Base-by-base conservation (phyloP, 352 stramenopile species). In the Blastocystis sp. region DNA sequence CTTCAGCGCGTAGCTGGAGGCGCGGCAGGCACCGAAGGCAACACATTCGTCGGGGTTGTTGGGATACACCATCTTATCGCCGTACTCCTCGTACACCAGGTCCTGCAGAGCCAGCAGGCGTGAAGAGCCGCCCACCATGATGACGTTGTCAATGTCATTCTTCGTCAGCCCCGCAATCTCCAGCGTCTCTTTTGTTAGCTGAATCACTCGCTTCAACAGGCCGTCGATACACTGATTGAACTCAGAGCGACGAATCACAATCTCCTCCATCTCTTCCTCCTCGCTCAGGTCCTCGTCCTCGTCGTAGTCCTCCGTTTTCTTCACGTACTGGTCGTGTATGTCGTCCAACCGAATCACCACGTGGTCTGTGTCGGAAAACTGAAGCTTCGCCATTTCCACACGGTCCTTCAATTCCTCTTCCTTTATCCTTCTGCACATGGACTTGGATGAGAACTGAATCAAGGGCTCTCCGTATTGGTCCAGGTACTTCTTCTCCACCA, bases 11-110 rank as follows among this genome's bases (percentile, higher is more conserved):
- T 34, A 19, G 2, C 7, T 74, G 14, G 64, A 74, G 38, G n/a
- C 24, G n/a, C 64, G 64, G 11, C 45, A 24, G 24, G 64, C 64
- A n/a, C 64, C 64, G 1, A 24, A 40, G 19, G 64, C 64, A 17
- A 74, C 64, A 74, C 64, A 74, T 52, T 74, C 64, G 24, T 74
- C 64, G 11, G 64, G 64, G 9, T 74, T 19, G 34, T 74, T 24
- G 9, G n/a, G 17, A 11, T 54, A 17, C 64, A 57, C 52, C 64
- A 74, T 40, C 24, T 54, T 74, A 4, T 74, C 38, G 1, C 14
- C 42, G 11, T 54, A 74, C 24, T 34, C 9, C 19, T 74, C n/a
- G 9, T n/a, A 11, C 0, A 74, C 10, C 17, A 38, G 28, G 14
- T 74, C 38, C 24, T 74, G 64, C 19, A 74, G 9, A 10, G 64